Evolutionary conservation across 164 flowering plant species (phyloP), one percentile per base, ranked within the genome.

Genomic region (Cinnamomum micranthum): DNA sequence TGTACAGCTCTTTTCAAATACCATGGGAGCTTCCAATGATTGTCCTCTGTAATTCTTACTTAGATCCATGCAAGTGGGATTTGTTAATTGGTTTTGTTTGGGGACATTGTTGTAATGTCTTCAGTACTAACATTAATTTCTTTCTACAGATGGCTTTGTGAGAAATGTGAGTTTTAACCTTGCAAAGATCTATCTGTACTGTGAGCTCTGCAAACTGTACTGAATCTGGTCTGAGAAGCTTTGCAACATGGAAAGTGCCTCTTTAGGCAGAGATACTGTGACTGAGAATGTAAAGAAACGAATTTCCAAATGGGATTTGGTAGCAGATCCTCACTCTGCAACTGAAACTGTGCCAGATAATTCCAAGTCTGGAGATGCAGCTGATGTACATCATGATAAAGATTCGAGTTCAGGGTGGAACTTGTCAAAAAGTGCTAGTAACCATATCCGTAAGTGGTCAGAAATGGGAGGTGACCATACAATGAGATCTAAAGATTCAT

Each of bases 281-380:
- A 78, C 81, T 68, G 85, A 81, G 73, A 77, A 77, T 69, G 80
- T 70, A 65, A 74, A 83, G 77, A 83, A 76, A 65, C 79, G 81
- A 25, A 75, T 50, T 33, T 87, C 93, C 41, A 84, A 83, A 75
- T 88, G 97, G 93, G 92, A 88, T 85, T 75, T 81, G 73, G 83
- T 75, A 72, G 90, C 83, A 35, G 89, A 81, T 41, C 64, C 78
- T 22, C 76, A 51, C n/a, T 68, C 65, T 72, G 77, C 80, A 24
- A 50, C 31, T 70, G 82, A 76, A 55, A 78, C 27, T 71, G 75
- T 68, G 19, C 77, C 79, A 69, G 85, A 75, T 4, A 76, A 74
- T 65, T n/a, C 69, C 24, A 69, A 74, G 76, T 31, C 72, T 76
- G 84, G 75, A 71, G 84, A 79, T 68, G 74, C 71, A 71, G 77